These are phyloP conservation scores for Cystobasidium ongulense DNA, from an alignment of 768 basidiomycete species.

Conservation along the genomic window DNA sequence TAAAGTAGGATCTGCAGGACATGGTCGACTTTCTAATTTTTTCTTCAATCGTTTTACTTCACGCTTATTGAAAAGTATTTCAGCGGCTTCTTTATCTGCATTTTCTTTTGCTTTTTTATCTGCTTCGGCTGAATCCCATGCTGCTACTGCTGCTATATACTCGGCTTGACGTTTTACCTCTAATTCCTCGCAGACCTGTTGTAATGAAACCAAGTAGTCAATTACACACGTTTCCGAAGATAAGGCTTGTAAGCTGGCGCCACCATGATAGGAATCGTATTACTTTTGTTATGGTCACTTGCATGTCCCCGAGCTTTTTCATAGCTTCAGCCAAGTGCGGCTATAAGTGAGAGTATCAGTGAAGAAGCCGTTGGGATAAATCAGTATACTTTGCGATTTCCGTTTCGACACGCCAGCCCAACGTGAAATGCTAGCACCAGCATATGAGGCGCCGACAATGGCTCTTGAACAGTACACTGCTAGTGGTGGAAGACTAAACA, in stretches of 20 bases:
- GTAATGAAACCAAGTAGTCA: neutral
- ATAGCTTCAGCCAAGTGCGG: constrained; percentile 1
- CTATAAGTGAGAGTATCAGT: neutral
- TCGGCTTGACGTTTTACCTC: constrained; percentile 16
- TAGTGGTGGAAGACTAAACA: neutral
- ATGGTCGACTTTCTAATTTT: neutral
- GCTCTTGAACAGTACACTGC: neutral
- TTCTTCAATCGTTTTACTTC: constrained; percentile 12
- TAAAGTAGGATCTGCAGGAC: neutral
- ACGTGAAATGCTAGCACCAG: no score
- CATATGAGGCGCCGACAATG: no score
- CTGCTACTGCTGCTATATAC: constrained; percentile 12
- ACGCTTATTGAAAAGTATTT: neutral
- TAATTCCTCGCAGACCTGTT: constrained; percentile 9
- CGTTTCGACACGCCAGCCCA: neutral
- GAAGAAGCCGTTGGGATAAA: neutral
- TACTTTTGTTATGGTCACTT: constrained; percentile 14
- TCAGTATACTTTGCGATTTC: neutral
- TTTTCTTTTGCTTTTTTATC: constrained; percentile 7
- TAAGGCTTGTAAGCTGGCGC: neutral
- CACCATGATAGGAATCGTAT: neutral
- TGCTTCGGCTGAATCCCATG: constrained; percentile 7
- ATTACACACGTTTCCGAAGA: neutral
- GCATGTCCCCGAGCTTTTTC: constrained; percentile 19
- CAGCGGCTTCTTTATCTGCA: constrained; percentile 2